Conservation (phyloP, 2,329 filamentous ascomycete species). For the Fusarium zealandicum region DNA sequence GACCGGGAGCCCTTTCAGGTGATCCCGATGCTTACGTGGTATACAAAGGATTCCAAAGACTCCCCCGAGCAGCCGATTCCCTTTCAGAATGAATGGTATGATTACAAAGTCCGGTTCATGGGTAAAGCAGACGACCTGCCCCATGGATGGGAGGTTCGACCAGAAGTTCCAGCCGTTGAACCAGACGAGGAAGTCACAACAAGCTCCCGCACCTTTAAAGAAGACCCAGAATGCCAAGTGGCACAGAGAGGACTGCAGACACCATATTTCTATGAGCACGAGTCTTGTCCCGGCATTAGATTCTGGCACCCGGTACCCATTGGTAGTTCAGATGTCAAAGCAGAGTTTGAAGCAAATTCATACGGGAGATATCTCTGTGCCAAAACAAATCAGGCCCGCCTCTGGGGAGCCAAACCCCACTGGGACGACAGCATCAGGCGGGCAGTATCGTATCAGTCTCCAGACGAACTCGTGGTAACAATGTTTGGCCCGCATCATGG, state of each 20-base stretch:
- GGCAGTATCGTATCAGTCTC: too few relatives aligned
- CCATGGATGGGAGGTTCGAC: background rate
- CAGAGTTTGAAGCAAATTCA: background rate
- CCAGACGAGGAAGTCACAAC: too few relatives aligned
- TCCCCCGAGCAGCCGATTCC: background rate
- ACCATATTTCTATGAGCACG: conserved; percentile 10
- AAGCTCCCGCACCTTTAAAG: too few relatives aligned
- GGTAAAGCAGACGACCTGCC: conserved; percentile 1
- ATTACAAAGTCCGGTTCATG: conserved; percentile 10
- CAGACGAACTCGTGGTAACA: background rate
- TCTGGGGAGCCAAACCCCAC: background rate
- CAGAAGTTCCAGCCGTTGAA: background rate
- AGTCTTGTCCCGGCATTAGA: background rate
- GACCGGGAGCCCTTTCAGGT: conserved; percentile 9
- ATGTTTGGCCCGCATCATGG: conserved; percentile 7
- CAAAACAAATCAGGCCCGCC: background rate
- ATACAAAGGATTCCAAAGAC: background rate
- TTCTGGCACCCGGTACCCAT: conserved; percentile 9
- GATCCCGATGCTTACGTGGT: conserved; percentile 13
- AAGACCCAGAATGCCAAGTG: conserved; percentile 2
- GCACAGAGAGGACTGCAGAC: conserved; percentile 1
- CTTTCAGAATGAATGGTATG: conserved; percentile 18
- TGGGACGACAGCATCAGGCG: background rate
- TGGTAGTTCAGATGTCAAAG: background rate
- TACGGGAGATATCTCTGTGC: conserved; percentile 12